Evolutionary conservation across 441 rosid species (phyloP), one percentile per base, ranked within the genome.

Genomic region (Biscutella laevigata): DNA sequence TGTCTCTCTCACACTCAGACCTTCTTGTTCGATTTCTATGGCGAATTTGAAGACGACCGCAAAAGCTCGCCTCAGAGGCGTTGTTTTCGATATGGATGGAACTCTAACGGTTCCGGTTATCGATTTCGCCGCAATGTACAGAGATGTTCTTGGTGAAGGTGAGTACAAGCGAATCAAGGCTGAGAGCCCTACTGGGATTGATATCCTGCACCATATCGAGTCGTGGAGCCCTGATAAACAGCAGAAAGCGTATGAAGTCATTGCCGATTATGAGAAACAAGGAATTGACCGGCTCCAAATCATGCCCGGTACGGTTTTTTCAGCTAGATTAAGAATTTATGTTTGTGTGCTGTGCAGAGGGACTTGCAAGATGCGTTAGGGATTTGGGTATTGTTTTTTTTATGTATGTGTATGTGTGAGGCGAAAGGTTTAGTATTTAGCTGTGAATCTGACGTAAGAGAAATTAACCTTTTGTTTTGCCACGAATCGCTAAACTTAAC

Each of bases 61-160:
- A 19, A 57, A 66, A 50, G 1, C 83, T 21, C 90, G 82, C 53
- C 70, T 84, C 6, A 71, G 90, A 13, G 95, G 98, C 19, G 79
- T 90, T 53, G 88, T 87, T 5, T 90, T 90, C 71, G 95, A 90
- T 71, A 87, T 90, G 98, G 98, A 90, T 65, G 95, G 98, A 28
- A 90, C 98, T 61, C 76, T 90, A 41, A 90, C 92, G 10, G 82
- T 87, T 32, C 96, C 96, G 17, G 88, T 64, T 36, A 90, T 90
- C 59, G 96, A 90, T 62, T 90, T 90, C 72, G 65, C 88, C 0
- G 75, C 95, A 58, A 90, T 90, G 98, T 83, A 87, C 77, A 74
- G 57, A 58, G 56, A 79, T 45, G 95, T 90, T 10, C 95, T 90
- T 5, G 96, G 96, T 8, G 89, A 81, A 12, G 79, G 64, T n/a